Evolutionary conservation across 2,329 filamentous ascomycete species (phyloP), one percentile per base, ranked within the genome.

Genomic region (Trichophyton schoenleinii): DNA sequence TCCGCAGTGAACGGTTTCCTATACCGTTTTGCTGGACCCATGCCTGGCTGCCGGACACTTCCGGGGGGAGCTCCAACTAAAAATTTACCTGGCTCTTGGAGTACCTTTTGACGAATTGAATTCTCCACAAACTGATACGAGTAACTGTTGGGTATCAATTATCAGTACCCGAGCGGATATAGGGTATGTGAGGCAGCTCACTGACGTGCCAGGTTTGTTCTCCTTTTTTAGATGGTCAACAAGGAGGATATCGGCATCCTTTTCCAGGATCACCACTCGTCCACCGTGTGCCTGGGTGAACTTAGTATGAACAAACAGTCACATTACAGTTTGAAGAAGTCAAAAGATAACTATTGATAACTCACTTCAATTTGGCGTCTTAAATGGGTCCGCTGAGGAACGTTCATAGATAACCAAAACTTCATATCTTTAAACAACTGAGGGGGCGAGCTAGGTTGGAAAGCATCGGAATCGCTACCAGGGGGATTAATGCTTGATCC

Each of bases 91-190:
- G 79, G 72, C 62, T 81, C 73, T 60, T 79, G 76, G 4, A 85
- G 66, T 42, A 69, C 68, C 7, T 79, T 78, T 13, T 77, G 71
- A 18, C 72, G 69, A 59, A 86, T 71, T 0, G 81, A 85, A 44
- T 74, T 68, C 48, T 84, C 80, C 57, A 87, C 76, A 68, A 80
- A 86, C 62, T 73, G 77, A 68, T 81, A 87, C 1, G 82, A 84
- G 64, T 81, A 77, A 3, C 78, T 79, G 52, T 11, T 59, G 20
- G 28, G 55, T 25, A 41, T 53, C 60, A 28, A 48, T 15, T 49
- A 11, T 13, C 28, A 55, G 36, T 57, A 57, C 59, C 20, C 52
- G 31, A 38, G 58, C 31, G 8, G 61, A 46, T 13, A 28, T 53
- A 8, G 8, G 22, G 13, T 53, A 34, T 53, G 7, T 48, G 57